Base-by-base conservation (phyloP, 176 grass and related monocot genomes). In the Aegilops umbellulata region DNA sequence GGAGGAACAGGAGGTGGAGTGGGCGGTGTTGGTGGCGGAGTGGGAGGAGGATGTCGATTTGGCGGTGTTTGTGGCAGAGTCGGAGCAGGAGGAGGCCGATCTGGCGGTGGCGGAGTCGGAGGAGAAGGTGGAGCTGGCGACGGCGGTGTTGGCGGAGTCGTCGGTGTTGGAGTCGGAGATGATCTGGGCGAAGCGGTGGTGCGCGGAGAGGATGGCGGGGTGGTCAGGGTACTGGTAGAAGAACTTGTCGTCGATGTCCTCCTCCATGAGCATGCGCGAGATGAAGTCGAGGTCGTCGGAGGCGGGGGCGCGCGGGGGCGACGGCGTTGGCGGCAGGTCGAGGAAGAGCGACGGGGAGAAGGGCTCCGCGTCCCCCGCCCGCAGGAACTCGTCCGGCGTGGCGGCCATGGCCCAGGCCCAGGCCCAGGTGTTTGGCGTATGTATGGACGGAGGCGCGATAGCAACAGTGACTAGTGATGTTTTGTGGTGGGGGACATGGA, bases 241-340 rank as follows among this genome's bases (percentile, higher is more conserved):
- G 78, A 93, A 90, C n/a, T 88, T 90, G 20, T 92, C 90, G 55
- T 88, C 84, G 42, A 86, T 85, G 83, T 97, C 88, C 24, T 97
- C 94, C 83, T 97, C 94, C 92, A 94, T 92, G 71, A 97, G 87
- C 88, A 97, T 88, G 44, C 60, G 81, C 7, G 89, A 77, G 29
- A 97, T 97, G 92, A 89, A 97, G 51, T 85, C 86, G 85, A 97
- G 75, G 72, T 97, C 94, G 2, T 93, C 86, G 29, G 83, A 80
- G 27, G 72, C 35, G 22, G 47, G 2, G 10, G 87, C 49, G 49
- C 49, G 80, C 2, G 41, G 70, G 34, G 1, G 88, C 62, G 24
- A 15, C 22, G 81, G 82, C 63, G 81, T 80, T 24, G 85, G 88
- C 12, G 87, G 81, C 11, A 92, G 87, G 65, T 80, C 83, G 80